Conservation (phyloP, 805 yeast species). For the Myxozyma udenii region DNA sequence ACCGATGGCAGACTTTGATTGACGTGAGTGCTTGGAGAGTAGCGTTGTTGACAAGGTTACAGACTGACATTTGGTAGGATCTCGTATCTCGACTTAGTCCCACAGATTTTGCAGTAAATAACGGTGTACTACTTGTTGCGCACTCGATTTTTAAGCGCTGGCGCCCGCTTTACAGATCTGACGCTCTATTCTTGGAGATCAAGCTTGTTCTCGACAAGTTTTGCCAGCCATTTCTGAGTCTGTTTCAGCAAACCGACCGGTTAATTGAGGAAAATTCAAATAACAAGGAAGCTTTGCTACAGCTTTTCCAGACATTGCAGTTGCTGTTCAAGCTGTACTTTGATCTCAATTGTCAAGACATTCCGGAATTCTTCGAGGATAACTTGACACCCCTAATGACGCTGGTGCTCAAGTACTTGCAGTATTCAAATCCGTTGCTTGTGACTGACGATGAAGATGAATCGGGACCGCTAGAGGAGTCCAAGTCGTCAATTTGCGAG, state of each 20-base stretch:
- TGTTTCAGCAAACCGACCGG: conserved; percentile 65
- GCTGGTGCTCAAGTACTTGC: conserved; percentile 75
- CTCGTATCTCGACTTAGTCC: conserved; percentile 63
- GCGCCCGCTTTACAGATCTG: conserved; percentile 92
- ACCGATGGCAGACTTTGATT: conserved; percentile 74
- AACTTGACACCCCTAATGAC: conserved; percentile 73
- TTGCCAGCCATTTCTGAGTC: conserved; percentile 69
- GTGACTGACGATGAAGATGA: conserved; percentile 57
- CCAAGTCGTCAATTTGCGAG: conserved; percentile 81
- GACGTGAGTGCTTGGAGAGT: conserved; percentile 46
- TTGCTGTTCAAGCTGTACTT: conserved; percentile 77
- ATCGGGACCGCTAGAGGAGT: conserved; percentile 63
- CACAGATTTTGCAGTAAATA: conserved; percentile 69
- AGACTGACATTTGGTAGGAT: conserved; percentile 35
- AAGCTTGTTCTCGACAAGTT: conserved; percentile 81
- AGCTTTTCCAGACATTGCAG: conserved; percentile 66
- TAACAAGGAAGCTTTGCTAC: conserved; percentile 51
- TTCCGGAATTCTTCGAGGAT: conserved; percentile 97
- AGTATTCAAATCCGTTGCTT: conserved; percentile 54
- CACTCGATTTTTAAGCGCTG: conserved; percentile 95
- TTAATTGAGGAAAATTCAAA: conserved; percentile 49
- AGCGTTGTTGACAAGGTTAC: not conserved
- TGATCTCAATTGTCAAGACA: conserved; percentile 95
- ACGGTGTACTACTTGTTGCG: conserved; percentile 85
- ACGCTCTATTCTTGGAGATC: conserved; percentile 83